These are phyloP conservation scores for Erigeron canadensis DNA, from an alignment of 129 eudicot genomes.

Conservation along the genomic window DNA sequence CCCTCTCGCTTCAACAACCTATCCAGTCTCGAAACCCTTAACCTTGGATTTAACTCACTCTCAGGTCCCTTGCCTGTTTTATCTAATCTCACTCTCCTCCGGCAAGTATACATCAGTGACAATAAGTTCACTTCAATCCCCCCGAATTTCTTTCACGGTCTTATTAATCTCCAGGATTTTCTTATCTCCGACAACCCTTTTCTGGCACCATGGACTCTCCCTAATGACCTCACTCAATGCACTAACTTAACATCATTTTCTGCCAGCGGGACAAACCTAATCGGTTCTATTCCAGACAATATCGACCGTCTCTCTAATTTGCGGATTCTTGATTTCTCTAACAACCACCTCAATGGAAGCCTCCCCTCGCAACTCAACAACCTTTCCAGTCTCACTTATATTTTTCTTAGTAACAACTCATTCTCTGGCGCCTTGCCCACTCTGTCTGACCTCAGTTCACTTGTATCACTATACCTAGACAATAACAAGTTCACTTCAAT, in stretches of 20 bases:
- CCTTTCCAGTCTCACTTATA: slow-evolving; percentile 33
- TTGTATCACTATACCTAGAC: slow-evolving; percentile 26
- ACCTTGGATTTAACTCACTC: slow-evolving; percentile 34
- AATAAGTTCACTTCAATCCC: slow-evolving; percentile 44
- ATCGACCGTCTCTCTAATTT: too few species aligned
- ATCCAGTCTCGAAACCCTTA: slow-evolving; percentile 30
- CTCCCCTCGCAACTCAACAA: slow-evolving; percentile 37
- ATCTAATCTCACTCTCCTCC: slow-evolving; percentile 34
- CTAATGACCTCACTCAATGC: slow-evolving; percentile 10
- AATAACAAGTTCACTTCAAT: slow-evolving; percentile 38
- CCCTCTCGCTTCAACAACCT: slow-evolving; percentile 39
- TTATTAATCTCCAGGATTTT: slow-evolving; percentile 24
- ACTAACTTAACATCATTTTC: not conserved
- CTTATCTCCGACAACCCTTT: not conserved
- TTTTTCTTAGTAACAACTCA: slow-evolving; percentile 33
- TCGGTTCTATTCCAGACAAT: too few species aligned
- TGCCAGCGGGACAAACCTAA: not conserved
- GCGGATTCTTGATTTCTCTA: too few species aligned
- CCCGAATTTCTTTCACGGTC: slow-evolving; percentile 27
- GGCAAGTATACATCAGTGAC: slow-evolving; percentile 16
- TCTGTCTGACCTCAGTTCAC: slow-evolving; percentile 32
- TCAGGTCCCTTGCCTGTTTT: slow-evolving; percentile 44
- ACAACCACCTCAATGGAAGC: slow-evolving; percentile 27
- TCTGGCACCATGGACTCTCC: slow-evolving; percentile 15
- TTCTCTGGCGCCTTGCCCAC: slow-evolving; percentile 48